phyloP scores from a whole-genome alignment of 495 filamentous ascomycete genomes.

The Entonaema liquescens region DNA sequence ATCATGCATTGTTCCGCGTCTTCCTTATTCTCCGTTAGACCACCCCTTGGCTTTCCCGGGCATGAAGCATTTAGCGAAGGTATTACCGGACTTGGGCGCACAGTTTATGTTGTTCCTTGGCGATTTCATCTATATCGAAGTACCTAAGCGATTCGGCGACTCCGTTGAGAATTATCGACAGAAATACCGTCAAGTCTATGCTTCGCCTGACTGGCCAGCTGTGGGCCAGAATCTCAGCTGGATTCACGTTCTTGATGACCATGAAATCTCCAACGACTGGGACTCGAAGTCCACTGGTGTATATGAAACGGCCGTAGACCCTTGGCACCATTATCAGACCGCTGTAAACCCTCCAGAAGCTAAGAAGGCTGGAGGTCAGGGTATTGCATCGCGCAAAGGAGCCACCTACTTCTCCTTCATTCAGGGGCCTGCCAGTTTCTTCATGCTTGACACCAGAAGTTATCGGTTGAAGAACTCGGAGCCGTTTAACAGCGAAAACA shows the following conservation, averaged over 20 bases:
- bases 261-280: slow-evolving; percentile 78
- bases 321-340: slow-evolving; percentile 86
- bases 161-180: slow-evolving; percentile 78
- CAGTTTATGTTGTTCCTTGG: slow-evolving; percentile 98
- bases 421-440: slow-evolving; percentile 91
- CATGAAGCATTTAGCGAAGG: slow-evolving; percentile 71
- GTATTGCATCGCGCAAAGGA: slow-evolving; percentile 49
- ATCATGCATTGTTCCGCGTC: slow-evolving; percentile 87
- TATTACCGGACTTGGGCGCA: slow-evolving; percentile 69
- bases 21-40: slow-evolving; percentile 83
- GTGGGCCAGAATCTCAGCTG: slow-evolving; percentile 80
- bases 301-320: slow-evolving; percentile 75
- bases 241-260: slow-evolving; percentile 96
- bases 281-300: slow-evolving; percentile 42
- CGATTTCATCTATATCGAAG: slow-evolving; percentile 98
- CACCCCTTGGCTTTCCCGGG: slow-evolving; percentile 86
- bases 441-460: slow-evolving; percentile 90
- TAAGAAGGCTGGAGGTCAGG: slow-evolving; percentile 47
- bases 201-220: slow-evolving; percentile 85
- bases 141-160: slow-evolving; percentile 79
- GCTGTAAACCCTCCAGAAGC: slow-evolving; percentile 79
- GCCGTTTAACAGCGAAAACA: slow-evolving; percentile 61
- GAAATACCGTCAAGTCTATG: slow-evolving; percentile 93
- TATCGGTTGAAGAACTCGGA: slow-evolving; percentile 73
- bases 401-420: slow-evolving; percentile 87